Conservation (phyloP, 2,329 filamentous ascomycete genomes). For the Pseudopyrenochaeta lycopersici region DNA sequence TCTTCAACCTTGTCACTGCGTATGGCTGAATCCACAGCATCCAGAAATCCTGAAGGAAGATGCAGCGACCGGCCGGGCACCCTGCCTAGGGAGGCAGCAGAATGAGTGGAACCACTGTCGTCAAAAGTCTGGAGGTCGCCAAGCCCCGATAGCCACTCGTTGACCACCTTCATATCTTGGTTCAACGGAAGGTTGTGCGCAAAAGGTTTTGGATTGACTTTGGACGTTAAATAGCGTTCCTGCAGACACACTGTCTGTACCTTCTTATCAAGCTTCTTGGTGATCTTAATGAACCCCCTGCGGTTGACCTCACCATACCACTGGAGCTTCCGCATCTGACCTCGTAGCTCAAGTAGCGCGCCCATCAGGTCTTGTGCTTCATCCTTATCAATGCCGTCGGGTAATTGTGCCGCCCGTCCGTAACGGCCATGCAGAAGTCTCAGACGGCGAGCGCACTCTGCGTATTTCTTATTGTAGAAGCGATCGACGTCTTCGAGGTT, state of each 20-base stretch:
- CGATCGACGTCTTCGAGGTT: constrained; percentile 96
- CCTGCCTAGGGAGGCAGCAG: constrained; percentile 75
- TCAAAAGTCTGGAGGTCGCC: constrained; percentile 80
- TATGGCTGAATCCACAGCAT: constrained; percentile 76
- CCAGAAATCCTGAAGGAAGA: constrained; percentile 72
- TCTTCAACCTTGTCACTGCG: constrained; percentile 70
- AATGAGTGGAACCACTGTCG: constrained; percentile 76
- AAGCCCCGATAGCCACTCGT: constrained; percentile 88
- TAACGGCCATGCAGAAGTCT: constrained; percentile 89
- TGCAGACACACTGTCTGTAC: constrained; percentile 78
- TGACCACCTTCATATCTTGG: constrained; percentile 73
- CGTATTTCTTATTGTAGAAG: constrained; percentile 96
- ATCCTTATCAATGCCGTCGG: constrained; percentile 80
- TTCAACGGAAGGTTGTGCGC: constrained; percentile 74
- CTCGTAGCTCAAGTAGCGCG: constrained; percentile 86
- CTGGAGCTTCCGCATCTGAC: constrained; percentile 87
- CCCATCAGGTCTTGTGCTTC: constrained; percentile 92
- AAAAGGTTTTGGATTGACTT: constrained; percentile 89
- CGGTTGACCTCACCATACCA: constrained; percentile 99
- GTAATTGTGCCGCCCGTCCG: constrained; percentile 74
- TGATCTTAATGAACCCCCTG: constrained; percentile 95
- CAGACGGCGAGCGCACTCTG: constrained; percentile 82
- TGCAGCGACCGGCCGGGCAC: constrained; percentile 79
- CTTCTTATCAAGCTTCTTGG: constrained; percentile 98
- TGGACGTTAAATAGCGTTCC: constrained; percentile 85